Evolutionary conservation across 202 grass and related monocot genomes (phyloP).

Genomic region (Musa balbisiana): DNA sequence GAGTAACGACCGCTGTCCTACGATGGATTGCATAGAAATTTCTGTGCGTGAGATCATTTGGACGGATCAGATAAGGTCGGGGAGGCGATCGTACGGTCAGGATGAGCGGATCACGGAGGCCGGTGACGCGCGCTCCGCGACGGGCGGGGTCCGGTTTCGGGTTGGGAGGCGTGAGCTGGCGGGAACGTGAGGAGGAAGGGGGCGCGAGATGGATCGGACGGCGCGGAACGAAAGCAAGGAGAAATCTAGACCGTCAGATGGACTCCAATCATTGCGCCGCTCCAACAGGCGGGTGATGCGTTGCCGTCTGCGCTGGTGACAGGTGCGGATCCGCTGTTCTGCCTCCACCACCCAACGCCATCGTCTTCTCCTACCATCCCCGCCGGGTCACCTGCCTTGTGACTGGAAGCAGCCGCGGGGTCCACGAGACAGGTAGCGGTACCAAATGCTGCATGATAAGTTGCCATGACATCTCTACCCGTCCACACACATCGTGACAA

Average conservation of each 20-base stretch:
- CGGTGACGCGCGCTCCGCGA: neutral
- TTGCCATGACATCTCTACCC: too few relatives aligned
- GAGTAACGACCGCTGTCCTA: conserved; percentile 11
- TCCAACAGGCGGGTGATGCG: conserved; percentile 9
- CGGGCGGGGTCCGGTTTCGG: neutral
- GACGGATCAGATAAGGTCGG: neutral
- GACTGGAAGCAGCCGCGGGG: too few relatives aligned
- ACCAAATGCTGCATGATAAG: too few relatives aligned
- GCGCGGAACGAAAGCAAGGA: neutral
- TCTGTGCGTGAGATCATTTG: neutral
- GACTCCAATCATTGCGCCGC: conserved; percentile 5
- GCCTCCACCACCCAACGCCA: neutral
- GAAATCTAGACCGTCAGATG: neutral
- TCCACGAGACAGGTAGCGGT: too few relatives aligned
- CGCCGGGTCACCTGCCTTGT: too few relatives aligned
- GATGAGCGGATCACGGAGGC: neutral
- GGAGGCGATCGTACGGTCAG: neutral
- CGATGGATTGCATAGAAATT: neutral
- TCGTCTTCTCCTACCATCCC: neutral
- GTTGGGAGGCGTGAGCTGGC: conserved; percentile 1
- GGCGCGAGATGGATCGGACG: neutral
- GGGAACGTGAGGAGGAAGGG: neutral
- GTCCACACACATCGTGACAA: too few relatives aligned
- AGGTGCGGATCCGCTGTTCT: neutral
- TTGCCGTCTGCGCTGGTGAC: conserved; percentile 12